Base-by-base conservation (phyloP, 2,329 filamentous ascomycete genomes). In the Fusarium luffae region DNA sequence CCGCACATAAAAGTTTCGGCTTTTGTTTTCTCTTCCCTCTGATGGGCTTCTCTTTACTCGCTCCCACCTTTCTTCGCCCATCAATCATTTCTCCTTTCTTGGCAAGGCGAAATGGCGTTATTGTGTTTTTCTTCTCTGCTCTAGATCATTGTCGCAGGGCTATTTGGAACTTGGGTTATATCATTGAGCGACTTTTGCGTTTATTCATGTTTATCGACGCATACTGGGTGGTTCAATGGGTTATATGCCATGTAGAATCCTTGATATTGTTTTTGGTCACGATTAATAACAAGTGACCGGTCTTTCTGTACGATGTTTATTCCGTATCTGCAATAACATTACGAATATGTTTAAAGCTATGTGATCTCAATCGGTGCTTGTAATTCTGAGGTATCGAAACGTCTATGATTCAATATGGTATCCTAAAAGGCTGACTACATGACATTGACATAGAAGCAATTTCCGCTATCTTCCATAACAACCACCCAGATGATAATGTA, bases 101-200 rank as follows among this genome's bases (percentile, higher is more conserved):
- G 54, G 68, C 69, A 54, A 49, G 73, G 68, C 70, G 71, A 75
- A 68, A 63, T 60, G 73, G 71, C 59, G 73, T 74, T 73, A 50
- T 62, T 59, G 23, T 60, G 48, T 70, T 63, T 59, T 47, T 18
- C 32, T 30, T 37, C 16, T 42, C 23, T 46, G 16, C 34, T 47
- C 43, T 43, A 30, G 41, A 50, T 23, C 54, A 57, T 61, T 50
- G 32, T 62, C 48, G 34, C 42, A 43, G 51, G 47, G 41, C 34
- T 37, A 37, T 40, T 55, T 52, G 46, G 48, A 56, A 56, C 54
- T 63, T 54, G 50, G 42, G 50, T 19, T 61, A 54, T 48, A 54
- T 52, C 19, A 32, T 57, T 58, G 57, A 69, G 56, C 65, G 69
- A 58, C 44, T 47, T 50, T 49, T 55, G n/a, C 46, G 50, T 54